Evolutionary conservation across 1,284 basidiomycete genomes (phyloP).

Genomic region (Papiliotrema flavescens): DNA sequence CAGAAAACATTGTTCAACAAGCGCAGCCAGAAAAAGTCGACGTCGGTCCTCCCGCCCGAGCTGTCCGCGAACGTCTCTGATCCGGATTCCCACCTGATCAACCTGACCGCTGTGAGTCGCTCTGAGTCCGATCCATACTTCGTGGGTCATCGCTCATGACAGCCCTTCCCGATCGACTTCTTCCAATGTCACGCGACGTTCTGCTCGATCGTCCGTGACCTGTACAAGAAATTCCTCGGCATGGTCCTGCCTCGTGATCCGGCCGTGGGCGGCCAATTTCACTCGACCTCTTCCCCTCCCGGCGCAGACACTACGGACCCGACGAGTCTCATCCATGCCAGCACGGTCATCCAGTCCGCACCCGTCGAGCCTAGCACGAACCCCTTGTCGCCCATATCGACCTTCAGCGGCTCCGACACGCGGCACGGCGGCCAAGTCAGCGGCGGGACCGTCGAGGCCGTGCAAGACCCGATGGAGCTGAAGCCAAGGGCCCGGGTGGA

Average conservation of each 20-base stretch:
- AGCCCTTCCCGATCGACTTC: conserved; percentile 54
- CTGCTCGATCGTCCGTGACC: conserved; percentile 51
- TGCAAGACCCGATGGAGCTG: neutral
- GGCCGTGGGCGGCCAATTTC: neutral
- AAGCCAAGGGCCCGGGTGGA: neutral
- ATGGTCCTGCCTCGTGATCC: conserved; percentile 21
- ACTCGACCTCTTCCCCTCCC: neutral
- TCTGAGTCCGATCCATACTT: neutral
- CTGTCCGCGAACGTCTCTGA: neutral
- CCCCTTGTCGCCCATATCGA: conserved; percentile 7
- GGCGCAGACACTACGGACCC: neutral
- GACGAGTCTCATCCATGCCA: conserved; percentile 27
- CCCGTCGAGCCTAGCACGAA: conserved; percentile 16
- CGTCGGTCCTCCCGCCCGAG: neutral
- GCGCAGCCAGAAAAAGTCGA: neutral
- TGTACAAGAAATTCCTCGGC: conserved; percentile 50
- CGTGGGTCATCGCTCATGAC: neutral
- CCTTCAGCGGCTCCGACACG: neutral
- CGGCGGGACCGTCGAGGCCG: neutral
- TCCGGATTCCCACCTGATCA: neutral
- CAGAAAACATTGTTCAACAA: neutral
- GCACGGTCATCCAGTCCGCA: conserved; percentile 36
- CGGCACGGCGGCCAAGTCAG: neutral
- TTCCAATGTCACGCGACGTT: conserved; percentile 51
- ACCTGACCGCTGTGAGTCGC: neutral